These are phyloP conservation scores for Aspergillus awamori DNA, from an alignment of 2,329 filamentous ascomycete genomes.

Conservation along the genomic window DNA sequence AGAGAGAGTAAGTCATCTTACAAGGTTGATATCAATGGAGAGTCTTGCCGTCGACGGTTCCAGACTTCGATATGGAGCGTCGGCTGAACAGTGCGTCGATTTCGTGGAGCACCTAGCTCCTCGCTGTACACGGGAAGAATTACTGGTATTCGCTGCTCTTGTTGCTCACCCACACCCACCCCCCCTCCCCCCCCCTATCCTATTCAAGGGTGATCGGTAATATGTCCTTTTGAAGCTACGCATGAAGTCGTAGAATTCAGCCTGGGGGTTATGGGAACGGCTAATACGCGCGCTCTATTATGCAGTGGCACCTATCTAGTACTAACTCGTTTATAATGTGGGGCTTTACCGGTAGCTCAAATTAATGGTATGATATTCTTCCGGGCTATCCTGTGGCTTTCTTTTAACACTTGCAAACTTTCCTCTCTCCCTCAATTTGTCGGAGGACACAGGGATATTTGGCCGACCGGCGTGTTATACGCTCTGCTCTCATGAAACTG, in stretches of 20 bases:
- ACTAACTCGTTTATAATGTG: neutral
- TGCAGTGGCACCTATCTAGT: neutral
- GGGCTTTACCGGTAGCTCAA: neutral
- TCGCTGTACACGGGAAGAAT: neutral
- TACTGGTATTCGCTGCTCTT: neutral
- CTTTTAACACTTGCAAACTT: neutral
- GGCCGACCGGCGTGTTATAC: neutral
- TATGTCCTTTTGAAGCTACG: neutral
- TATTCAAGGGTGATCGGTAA: neutral
- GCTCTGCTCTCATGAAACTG: neutral
- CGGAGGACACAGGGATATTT: neutral
- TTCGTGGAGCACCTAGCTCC: neutral
- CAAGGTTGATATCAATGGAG: neutral
- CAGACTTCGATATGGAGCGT: conserved; percentile 1
- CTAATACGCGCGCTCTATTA: neutral
- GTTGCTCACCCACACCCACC: too few species aligned
- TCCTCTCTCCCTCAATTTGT: neutral
- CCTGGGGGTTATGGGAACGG: neutral
- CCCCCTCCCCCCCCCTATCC: neutral
- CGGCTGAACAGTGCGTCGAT: neutral
- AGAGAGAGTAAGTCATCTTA: neutral
- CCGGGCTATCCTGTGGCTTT: neutral
- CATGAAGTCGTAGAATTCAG: neutral
- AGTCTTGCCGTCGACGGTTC: neutral
- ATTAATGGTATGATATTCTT: neutral